These are phyloP conservation scores for Mucor ambiguus DNA, from an alignment of 371 early-diverging fungal species.

Conservation along the genomic window DNA sequence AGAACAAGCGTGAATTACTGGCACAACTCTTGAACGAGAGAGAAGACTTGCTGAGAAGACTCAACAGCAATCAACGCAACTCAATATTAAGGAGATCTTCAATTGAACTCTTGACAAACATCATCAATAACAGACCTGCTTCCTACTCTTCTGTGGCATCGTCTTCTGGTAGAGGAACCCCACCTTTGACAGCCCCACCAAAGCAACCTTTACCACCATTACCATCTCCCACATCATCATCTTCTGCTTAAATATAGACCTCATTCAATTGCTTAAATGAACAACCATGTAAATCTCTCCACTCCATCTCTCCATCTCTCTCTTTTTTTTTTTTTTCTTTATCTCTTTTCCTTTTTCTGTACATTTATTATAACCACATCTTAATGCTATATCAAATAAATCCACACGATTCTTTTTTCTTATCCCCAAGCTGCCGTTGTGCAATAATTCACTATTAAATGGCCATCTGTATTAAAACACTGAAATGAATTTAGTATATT, in stretches of 20 bases:
- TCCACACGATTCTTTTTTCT: neutral
- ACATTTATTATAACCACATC: neutral
- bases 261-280: neutral
- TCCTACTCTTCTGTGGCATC: slow-evolving; percentile 15
- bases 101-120: slow-evolving; percentile 37
- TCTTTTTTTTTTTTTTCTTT: slow-evolving; percentile 2
- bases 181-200: slow-evolving; percentile 30
- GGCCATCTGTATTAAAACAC: slow-evolving; percentile 82
- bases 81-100: slow-evolving; percentile 33
- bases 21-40: slow-evolving; percentile 42
- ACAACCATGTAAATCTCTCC: slow-evolving; percentile 1
- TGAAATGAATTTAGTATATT: slow-evolving; percentile 4
- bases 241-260: neutral
- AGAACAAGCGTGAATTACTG: slow-evolving; percentile 37
- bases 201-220: slow-evolving; percentile 30
- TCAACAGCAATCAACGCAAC: slow-evolving; percentile 15
- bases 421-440: slow-evolving; percentile 91
- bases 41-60: slow-evolving; percentile 28
- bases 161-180: slow-evolving; percentile 17
- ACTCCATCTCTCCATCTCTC: neutral
- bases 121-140: slow-evolving; percentile 9
- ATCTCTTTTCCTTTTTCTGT: slow-evolving; percentile 3
- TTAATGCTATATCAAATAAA: neutral
- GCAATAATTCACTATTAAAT: slow-evolving; percentile 87
- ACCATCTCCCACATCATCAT: slow-evolving; percentile 6